phyloP scores from a whole-genome alignment of 139 green algal genomes.

The Chlamydomonas applanata region DNA sequence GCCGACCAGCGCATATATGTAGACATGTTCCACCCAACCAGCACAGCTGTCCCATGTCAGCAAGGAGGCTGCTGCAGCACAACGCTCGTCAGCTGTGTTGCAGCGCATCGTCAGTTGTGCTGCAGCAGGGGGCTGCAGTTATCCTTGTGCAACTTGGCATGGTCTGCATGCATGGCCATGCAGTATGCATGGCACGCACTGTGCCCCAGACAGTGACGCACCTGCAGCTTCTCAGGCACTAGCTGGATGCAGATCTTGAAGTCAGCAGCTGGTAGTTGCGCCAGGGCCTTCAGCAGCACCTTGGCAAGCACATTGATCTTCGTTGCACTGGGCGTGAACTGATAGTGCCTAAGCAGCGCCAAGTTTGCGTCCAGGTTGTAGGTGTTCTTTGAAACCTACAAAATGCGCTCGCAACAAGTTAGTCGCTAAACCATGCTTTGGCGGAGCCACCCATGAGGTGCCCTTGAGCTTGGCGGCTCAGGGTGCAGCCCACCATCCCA shows the following conservation, averaged over 20 bases:
- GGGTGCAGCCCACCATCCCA: no score
- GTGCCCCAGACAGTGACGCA: no score
- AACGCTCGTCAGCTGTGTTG: no score
- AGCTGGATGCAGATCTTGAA: conserved; percentile 51
- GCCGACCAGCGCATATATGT: no score
- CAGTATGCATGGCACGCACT: background rate
- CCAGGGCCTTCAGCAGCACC: conserved; percentile 52
- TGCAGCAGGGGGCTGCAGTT: background rate
- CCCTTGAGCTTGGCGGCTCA: no score
- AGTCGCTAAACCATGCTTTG: no score
- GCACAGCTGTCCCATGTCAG: no score
- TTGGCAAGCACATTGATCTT: conserved; percentile 38
- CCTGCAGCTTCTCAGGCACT: conserved; percentile 34
- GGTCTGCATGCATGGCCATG: background rate
- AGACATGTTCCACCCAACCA: no score
- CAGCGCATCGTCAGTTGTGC: background rate
- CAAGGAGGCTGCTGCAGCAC: no score
- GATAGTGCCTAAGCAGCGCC: conserved; percentile 55
- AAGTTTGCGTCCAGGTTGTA: conserved; percentile 49
- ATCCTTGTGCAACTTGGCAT: background rate
- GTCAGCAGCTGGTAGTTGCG: conserved; percentile 46
- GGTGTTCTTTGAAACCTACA: no score
- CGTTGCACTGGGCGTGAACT: conserved; percentile 32
- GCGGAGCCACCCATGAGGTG: no score
- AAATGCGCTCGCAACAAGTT: no score